Percentiles rank a stretch among this genome's conserved stretches.
phyloP scores from a whole-genome alignment of 2,329 filamentous ascomycete genomes.

The Bipolaris bicolor region DNA sequence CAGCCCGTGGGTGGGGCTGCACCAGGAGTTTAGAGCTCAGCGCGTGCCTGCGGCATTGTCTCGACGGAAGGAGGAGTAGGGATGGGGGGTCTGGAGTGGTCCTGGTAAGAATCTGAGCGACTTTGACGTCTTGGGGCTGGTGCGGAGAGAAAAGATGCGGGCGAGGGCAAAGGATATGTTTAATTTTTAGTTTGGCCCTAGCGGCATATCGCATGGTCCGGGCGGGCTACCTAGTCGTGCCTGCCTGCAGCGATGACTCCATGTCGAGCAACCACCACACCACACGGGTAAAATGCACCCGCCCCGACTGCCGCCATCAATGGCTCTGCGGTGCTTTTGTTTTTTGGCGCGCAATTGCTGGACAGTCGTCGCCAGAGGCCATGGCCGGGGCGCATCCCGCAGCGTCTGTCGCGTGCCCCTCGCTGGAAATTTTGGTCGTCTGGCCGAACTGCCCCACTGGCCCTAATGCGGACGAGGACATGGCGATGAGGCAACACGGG shows the following conservation, averaged over 20 bases:
- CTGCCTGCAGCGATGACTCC: slow-evolving; percentile 31
- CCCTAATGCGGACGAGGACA: slow-evolving; percentile 35
- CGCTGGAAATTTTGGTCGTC: slow-evolving; percentile 24
- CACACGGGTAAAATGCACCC: slow-evolving; percentile 12
- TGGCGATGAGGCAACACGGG: slow-evolving; percentile 40
- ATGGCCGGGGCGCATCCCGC: neutral
- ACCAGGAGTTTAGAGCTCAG: slow-evolving; percentile 72
- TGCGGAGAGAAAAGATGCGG: slow-evolving; percentile 42
- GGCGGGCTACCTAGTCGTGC: slow-evolving; percentile 21
- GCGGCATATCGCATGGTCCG: slow-evolving; percentile 28
- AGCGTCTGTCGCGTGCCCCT: slow-evolving; percentile 33
- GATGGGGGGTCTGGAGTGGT: slow-evolving; percentile 31
- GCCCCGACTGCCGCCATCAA: too few species aligned
- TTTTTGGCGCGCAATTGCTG: neutral
- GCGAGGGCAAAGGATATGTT: slow-evolving; percentile 33
- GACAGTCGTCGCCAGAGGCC: too few species aligned
- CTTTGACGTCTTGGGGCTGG: slow-evolving; percentile 50
- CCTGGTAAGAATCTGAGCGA: slow-evolving; percentile 41
- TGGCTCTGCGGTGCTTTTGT: neutral
- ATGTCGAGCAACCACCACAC: slow-evolving; percentile 17
- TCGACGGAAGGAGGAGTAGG: slow-evolving; percentile 50
- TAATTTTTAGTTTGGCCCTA: slow-evolving; percentile 34
- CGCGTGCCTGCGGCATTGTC: slow-evolving; percentile 56
- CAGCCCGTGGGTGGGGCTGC: slow-evolving; percentile 23
- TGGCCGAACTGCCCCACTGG: slow-evolving; percentile 39